Evolutionary conservation across 345 rosid genomes (phyloP).

Genomic region (Moringa oleifera): DNA sequence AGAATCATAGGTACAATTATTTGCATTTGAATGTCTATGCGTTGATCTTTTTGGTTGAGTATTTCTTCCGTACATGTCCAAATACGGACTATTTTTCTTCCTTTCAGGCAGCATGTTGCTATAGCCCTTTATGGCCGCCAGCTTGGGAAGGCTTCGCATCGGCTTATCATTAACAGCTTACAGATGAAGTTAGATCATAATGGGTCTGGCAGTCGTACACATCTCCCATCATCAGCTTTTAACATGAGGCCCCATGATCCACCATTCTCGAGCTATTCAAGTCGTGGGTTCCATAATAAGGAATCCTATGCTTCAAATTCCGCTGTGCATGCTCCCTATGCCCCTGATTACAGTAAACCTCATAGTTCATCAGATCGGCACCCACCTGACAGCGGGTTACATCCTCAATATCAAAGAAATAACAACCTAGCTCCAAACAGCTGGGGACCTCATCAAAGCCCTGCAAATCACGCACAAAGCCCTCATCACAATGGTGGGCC

Average conservation of each 20-base stretch:
- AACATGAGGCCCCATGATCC: conserved; percentile 24
- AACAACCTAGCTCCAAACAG: conserved; percentile 8
- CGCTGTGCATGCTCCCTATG: conserved; percentile 1
- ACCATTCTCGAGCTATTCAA: conserved; percentile 19
- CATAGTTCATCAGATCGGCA: not conserved
- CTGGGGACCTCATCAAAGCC: not conserved
- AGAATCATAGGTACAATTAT: conserved; percentile 40
- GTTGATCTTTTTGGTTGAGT: not conserved
- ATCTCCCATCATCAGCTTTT: conserved; percentile 24
- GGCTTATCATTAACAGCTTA: conserved; percentile 60
- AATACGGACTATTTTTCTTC: conserved; percentile 4
- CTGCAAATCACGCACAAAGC: conserved; percentile 9
- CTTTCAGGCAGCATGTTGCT: conserved; percentile 57
- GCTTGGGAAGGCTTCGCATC: conserved; percentile 72
- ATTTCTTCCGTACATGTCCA: not conserved
- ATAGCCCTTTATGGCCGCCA: conserved; percentile 51
- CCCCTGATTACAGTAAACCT: conserved; percentile 1
- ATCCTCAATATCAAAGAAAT: conserved; percentile 16
- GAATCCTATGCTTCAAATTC: conserved; percentile 10
- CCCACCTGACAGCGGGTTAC: conserved; percentile 5
- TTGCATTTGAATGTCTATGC: no score
- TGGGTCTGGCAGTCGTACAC: conserved; percentile 27
- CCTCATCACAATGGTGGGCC: conserved; percentile 29
- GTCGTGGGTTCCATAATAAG: conserved; percentile 3
- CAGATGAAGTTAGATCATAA: conserved; percentile 31